A percentile compares a stretch with the other conserved stretches of the same genome.
Evolutionary conservation across 352 stramenopile species (phyloP).

Genomic region (Pythium volutum): DNA sequence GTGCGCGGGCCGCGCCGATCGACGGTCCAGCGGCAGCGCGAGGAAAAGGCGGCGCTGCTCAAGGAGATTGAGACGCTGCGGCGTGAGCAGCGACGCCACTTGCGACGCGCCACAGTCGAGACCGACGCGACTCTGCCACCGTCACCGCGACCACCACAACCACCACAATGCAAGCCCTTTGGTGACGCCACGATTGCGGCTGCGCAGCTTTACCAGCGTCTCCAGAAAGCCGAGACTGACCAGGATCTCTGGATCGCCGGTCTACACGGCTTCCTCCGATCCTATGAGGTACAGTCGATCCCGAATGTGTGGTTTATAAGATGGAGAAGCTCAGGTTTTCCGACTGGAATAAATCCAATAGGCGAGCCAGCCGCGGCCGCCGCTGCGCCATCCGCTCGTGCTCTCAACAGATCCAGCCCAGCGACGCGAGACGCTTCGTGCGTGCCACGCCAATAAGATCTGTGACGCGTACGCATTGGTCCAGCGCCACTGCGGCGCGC

Average conservation of each 20-base stretch:
- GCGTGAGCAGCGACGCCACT: background rate
- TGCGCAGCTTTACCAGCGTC: background rate
- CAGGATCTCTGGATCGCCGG: background rate
- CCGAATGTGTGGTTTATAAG: no score
- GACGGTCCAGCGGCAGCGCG: background rate
- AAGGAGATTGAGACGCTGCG: background rate
- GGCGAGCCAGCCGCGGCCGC: background rate
- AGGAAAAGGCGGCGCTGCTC: conserved; percentile 10
- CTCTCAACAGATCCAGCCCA: background rate
- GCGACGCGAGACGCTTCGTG: background rate
- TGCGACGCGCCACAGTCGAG: background rate
- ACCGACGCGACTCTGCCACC: no score
- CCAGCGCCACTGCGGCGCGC: background rate
- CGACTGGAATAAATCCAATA: no score
- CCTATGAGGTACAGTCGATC: no score
- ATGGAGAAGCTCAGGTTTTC: background rate
- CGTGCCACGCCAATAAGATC: background rate
- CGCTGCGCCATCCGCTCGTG: background rate
- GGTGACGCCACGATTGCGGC: background rate
- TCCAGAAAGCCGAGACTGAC: background rate
- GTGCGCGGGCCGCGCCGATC: background rate
- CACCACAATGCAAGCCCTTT: no score
- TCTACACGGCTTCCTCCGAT: background rate
- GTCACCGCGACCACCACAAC: background rate
- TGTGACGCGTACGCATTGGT: background rate